These are phyloP conservation scores for Rhizophora mangle DNA, from an alignment of 345 rosid genomes.

Conservation along the genomic window DNA sequence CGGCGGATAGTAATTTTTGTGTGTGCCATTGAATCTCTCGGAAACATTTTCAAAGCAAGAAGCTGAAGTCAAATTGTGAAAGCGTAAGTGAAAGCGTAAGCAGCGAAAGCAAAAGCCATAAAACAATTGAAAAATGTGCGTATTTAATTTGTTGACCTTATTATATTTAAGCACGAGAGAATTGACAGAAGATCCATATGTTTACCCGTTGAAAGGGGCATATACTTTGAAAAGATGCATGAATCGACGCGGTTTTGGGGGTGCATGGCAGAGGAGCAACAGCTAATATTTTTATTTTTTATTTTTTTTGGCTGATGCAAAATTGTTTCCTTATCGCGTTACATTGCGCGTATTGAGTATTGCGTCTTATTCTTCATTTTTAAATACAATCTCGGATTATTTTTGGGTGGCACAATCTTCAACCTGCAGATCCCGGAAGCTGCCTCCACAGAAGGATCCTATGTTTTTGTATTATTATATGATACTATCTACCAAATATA, in stretches of 20 bases:
- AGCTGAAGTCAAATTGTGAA: slow-evolving; percentile 26
- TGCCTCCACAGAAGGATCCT: slow-evolving; percentile 50
- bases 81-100: slow-evolving; percentile 14
- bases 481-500: neutral
- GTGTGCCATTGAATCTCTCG: slow-evolving; percentile 5
- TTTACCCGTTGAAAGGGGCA: too few relatives aligned
- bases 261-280: slow-evolving; percentile 57
- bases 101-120: slow-evolving; percentile 18
- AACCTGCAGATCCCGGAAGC: slow-evolving; percentile 46
- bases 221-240: too few relatives aligned
- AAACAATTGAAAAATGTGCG: slow-evolving; percentile 16
- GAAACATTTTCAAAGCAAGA: neutral
- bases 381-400: neutral
- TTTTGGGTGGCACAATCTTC: neutral
- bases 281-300: slow-evolving; percentile 40
- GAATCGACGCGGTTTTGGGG: slow-evolving; percentile 49
- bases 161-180: neutral
- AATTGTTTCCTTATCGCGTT: neutral
- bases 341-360: slow-evolving; percentile 21
- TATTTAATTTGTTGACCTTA: neutral
- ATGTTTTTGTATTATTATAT: slow-evolving; percentile 14
- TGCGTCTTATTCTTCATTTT: neutral
- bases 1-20: neutral
- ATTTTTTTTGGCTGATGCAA: neutral
- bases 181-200: too few relatives aligned